phyloP scores from a whole-genome alignment of 805 yeast species.

The Wickerhamiella bombiphila region DNA sequence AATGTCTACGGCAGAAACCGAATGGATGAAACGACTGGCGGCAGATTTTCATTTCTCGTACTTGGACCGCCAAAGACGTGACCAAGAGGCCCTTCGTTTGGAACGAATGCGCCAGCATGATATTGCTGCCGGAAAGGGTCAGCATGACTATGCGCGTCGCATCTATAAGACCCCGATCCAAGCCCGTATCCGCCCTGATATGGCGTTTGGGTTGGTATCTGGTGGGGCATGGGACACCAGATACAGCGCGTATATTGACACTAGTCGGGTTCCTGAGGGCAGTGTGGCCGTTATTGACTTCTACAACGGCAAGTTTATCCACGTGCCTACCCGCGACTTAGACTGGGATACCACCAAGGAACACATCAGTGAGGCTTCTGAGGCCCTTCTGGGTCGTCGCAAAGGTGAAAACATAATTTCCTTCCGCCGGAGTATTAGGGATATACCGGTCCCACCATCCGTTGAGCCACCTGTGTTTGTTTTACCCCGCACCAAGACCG shows the following conservation, averaged over 20 bases:
- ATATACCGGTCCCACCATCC: no score
- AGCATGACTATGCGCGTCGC: conserved; percentile 9
- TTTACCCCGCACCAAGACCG: no score
- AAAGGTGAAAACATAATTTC: no score
- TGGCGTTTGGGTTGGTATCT: conserved; percentile 14
- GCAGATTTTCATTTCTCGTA: conserved; percentile 4
- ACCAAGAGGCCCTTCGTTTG: conserved; percentile 11
- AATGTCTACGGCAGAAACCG: not conserved
- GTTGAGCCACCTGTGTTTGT: no score
- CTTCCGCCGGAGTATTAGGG: no score
- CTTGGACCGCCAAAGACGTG: conserved; percentile 11
- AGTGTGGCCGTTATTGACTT: conserved; percentile 13
- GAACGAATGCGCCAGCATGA: conserved; percentile 13
- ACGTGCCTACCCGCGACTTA: no score
- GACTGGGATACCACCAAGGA: no score
- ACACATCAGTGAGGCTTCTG: no score
- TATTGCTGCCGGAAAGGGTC: conserved; percentile 7
- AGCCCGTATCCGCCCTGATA: conserved; percentile 11
- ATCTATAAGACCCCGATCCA: conserved; percentile 12
- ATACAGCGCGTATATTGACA: conserved; percentile 9
- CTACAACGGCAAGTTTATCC: no score
- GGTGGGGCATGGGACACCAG: conserved; percentile 5
- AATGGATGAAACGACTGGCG: not conserved
- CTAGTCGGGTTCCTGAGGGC: conserved; percentile 8
- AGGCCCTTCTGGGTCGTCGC: no score